Percentiles rank a stretch among this genome's conserved stretches.
These are phyloP conservation scores for Amaranthus palmeri DNA, from an alignment of 148 eudicot genomes.

Conservation along the genomic window DNA sequence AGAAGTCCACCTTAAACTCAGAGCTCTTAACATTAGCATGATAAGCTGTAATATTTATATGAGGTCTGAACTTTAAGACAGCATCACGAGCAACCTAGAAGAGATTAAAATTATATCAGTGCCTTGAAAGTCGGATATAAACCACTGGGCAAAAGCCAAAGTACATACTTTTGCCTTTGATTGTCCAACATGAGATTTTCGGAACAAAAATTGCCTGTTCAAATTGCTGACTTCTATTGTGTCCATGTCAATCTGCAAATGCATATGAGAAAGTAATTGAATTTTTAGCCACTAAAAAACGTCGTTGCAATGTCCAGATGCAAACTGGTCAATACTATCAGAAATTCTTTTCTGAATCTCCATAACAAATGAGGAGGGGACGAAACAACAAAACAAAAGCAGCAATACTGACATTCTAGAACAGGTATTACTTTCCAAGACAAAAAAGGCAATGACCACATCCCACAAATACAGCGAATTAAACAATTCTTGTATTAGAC, in stretches of 20 bases:
- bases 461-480: too few relatives aligned
- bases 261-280: conserved; percentile 6
- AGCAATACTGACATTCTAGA: not conserved
- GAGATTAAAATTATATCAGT: conserved; percentile 1
- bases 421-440: not conserved
- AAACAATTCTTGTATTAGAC: too few relatives aligned
- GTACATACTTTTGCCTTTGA: conserved; percentile 93
- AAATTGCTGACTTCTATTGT: conserved; percentile 98
- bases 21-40: conserved; percentile 92
- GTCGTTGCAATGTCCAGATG: not conserved
- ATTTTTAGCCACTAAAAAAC: not conserved
- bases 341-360: conserved; percentile 2
- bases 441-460: not conserved
- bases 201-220: conserved; percentile 88
- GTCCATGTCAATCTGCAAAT: conserved; percentile 89
- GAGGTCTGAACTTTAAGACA: conserved; percentile 80
- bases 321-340: not conserved
- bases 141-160: conserved; percentile 4
- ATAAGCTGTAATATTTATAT: conserved; percentile 75
- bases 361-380: not conserved
- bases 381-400: not conserved
- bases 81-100: conserved; percentile 91
- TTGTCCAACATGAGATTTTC: conserved; percentile 87
- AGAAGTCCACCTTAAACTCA: conserved; percentile 79
- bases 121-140: not conserved